Conservation (phyloP, 1,139 yeast species). For the Zhuliangozyma parablackwelliae region DNA sequence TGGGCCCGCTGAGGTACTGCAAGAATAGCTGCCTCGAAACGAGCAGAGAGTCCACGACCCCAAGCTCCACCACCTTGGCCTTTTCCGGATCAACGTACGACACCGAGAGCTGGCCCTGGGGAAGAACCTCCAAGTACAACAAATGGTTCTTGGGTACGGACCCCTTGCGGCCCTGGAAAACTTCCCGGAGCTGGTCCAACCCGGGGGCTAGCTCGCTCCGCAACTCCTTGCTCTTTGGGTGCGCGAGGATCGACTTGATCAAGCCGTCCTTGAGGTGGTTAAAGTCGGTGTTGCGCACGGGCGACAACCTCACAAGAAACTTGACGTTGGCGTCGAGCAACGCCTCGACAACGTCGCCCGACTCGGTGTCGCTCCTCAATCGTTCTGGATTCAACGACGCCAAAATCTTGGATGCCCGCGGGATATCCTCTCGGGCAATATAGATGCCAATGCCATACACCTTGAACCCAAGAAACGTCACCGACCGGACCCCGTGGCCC, state of each 20-base stretch:
- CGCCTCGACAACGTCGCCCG: conserved; percentile 50
- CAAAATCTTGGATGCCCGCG: conserved; percentile 42
- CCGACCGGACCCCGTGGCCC: conserved; percentile 79
- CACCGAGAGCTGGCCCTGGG: conserved; percentile 43
- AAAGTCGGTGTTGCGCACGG: conserved; percentile 86
- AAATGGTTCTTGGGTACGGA: conserved; percentile 64
- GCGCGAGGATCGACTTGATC: conserved; percentile 66
- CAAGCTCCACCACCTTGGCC: conserved; percentile 32
- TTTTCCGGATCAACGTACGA: conserved; percentile 34
- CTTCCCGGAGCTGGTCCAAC: conserved; percentile 49
- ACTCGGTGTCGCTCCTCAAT: conserved; percentile 24
- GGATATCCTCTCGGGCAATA: conserved; percentile 55
- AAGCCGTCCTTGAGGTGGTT: conserved; percentile 87
- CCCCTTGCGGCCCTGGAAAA: conserved; percentile 48
- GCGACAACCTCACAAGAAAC: conserved; percentile 71
- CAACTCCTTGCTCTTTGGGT: conserved; percentile 38
- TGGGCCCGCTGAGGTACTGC: conserved; percentile 56
- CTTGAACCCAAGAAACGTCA: conserved; percentile 75
- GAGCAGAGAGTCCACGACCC: conserved; percentile 44
- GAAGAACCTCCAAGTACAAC: conserved; percentile 44
- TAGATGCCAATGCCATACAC: conserved; percentile 87
- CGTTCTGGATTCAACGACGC: conserved; percentile 13
- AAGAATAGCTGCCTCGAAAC: conserved; percentile 52
- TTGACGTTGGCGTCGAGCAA: conserved; percentile 59
- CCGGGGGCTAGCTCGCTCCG: conserved; percentile 45